Conservation (phyloP, 805 yeast species). For the Candida caryicola region DNA sequence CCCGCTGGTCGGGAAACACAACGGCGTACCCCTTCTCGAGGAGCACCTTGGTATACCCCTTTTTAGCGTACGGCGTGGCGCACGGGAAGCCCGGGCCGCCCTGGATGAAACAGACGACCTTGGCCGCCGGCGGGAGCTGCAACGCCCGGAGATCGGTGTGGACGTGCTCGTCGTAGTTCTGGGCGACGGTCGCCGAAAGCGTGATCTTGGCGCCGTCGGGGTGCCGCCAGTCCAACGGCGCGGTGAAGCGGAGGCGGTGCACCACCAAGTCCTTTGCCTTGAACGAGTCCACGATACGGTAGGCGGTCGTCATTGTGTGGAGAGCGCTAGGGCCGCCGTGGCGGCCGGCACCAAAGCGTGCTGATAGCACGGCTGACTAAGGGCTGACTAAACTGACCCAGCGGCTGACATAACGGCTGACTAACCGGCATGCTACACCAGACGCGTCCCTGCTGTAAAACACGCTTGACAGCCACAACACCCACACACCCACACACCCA, state of each 20-base stretch:
- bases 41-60: constrained; percentile 36
- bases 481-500: too few relatives aligned
- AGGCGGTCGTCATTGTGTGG: background rate
- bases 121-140: constrained; percentile 28
- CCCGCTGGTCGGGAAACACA: constrained; percentile 54
- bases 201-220: constrained; percentile 4
- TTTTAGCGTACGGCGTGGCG: constrained; percentile 33
- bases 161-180: constrained; percentile 22
- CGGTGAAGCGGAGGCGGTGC: constrained; percentile 19
- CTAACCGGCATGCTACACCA: too few relatives aligned
- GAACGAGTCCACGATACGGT: background rate
- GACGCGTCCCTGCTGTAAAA: too few relatives aligned
- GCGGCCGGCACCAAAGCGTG: too few relatives aligned
- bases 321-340: too few relatives aligned
- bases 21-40: constrained; percentile 43
- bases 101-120: constrained; percentile 44
- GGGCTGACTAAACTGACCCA: too few relatives aligned
- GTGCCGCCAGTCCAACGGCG: constrained; percentile 18
- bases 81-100: constrained; percentile 58
- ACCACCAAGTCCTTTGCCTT: constrained; percentile 18
- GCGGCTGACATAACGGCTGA: too few relatives aligned
- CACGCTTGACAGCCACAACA: too few relatives aligned
- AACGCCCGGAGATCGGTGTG: constrained; percentile 12
- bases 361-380: too few relatives aligned
- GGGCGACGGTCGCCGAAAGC: constrained; percentile 34